Evolutionary conservation across 768 basidiomycete species (phyloP).

Genomic region (Phanerochaete sordida): DNA sequence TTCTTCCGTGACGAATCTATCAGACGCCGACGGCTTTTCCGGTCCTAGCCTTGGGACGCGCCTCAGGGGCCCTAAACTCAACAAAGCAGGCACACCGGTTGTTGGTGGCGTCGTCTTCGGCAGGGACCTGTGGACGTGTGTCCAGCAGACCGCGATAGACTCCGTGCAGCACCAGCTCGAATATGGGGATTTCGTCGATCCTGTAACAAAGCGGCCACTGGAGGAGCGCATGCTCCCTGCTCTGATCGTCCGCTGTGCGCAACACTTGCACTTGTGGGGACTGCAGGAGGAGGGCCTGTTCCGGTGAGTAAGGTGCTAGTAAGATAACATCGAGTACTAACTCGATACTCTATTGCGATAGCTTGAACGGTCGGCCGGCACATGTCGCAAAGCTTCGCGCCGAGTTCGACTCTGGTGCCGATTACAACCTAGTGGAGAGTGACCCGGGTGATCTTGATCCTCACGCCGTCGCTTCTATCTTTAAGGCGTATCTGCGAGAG

Average conservation of each 20-base stretch:
- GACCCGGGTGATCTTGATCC: constrained; percentile 89
- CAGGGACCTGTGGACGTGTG: constrained; percentile 50
- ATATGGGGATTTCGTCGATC: constrained; percentile 1
- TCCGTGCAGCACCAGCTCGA: background rate
- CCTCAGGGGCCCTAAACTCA: constrained; percentile 51
- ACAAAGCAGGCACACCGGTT: constrained; percentile 27
- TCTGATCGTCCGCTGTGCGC: constrained; percentile 75
- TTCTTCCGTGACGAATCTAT: constrained; percentile 39
- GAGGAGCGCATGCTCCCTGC: constrained; percentile 55
- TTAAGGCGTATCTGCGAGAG: constrained; percentile 91
- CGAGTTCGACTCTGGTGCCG: constrained; percentile 89
- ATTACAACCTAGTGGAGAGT: constrained; percentile 77
- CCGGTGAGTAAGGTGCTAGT: constrained; percentile 45
- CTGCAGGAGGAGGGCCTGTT: constrained; percentile 85
- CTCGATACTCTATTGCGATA: constrained; percentile 22
- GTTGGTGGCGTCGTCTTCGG: constrained; percentile 64
- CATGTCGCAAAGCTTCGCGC: constrained; percentile 72
- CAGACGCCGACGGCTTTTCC: constrained; percentile 41
- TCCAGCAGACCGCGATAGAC: constrained; percentile 51
- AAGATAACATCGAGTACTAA: constrained; percentile 8
- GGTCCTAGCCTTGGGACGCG: constrained; percentile 54
- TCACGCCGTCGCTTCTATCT: constrained; percentile 89
- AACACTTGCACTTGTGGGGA: constrained; percentile 81
- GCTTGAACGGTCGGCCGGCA: constrained; percentile 79
- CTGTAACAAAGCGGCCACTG: constrained; percentile 12